Evolutionary conservation across 805 yeast genomes (phyloP).

Genomic region (Teunomyces gatunensis): DNA sequence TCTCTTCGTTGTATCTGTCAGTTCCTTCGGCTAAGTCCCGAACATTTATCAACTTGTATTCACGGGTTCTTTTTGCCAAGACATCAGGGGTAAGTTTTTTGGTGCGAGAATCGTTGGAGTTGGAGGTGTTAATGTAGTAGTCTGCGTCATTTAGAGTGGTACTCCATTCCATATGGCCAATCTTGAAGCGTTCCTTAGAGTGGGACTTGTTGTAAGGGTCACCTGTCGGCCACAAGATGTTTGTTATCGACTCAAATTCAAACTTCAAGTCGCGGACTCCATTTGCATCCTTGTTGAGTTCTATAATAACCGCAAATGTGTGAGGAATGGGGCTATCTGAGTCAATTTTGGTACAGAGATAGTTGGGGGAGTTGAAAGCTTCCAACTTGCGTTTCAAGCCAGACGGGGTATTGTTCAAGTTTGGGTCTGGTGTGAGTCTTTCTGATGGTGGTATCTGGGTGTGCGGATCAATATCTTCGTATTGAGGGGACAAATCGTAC

Average conservation of each 20-base stretch:
- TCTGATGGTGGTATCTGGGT: slow-evolving; percentile 1
- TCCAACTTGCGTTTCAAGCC: slow-evolving; percentile 20
- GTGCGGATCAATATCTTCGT: background rate
- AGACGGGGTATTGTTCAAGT: slow-evolving; percentile 8
- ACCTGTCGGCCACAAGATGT: slow-evolving; percentile 53
- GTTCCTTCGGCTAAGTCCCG: slow-evolving; percentile 9
- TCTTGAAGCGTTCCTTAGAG: slow-evolving; percentile 45
- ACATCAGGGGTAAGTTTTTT: slow-evolving; percentile 43
- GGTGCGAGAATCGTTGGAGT: slow-evolving; percentile 42
- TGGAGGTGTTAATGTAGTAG: slow-evolving; percentile 38
- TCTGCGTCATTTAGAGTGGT: slow-evolving; percentile 40
- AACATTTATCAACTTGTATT: slow-evolving; percentile 21
- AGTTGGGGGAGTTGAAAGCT: slow-evolving; percentile 33
- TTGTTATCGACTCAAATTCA: slow-evolving; percentile 42
- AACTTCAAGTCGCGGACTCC: slow-evolving; percentile 36
- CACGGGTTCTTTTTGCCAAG: slow-evolving; percentile 39
- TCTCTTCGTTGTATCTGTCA: background rate
- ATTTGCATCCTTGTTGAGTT: slow-evolving; percentile 37
- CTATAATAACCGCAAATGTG: slow-evolving; percentile 51
- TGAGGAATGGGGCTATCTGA: slow-evolving; percentile 46
- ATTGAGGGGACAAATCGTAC: background rate
- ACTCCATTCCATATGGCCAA: slow-evolving; percentile 49
- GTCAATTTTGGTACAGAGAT: slow-evolving; percentile 35
- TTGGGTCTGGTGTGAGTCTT: slow-evolving; percentile 9
- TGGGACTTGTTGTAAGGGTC: slow-evolving; percentile 47